These are phyloP conservation scores for Eutypa lata DNA, from an alignment of 2,329 filamentous ascomycete genomes.

Conservation along the genomic window DNA sequence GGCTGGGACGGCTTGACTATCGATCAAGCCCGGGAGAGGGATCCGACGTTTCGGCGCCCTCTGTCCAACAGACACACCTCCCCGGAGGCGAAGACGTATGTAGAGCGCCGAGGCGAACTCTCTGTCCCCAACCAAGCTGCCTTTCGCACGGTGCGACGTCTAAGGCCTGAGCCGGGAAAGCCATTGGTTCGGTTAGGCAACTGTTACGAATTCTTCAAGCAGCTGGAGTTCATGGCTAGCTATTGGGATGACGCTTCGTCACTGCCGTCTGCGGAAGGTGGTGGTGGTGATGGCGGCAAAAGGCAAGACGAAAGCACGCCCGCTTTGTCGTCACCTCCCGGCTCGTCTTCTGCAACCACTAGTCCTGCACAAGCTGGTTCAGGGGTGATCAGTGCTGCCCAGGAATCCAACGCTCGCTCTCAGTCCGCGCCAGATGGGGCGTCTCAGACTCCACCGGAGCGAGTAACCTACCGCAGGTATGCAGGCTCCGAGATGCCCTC, in stretches of 20 bases:
- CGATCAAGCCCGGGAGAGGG: conserved; percentile 48
- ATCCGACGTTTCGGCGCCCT: conserved; percentile 44
- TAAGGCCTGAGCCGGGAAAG: conserved; percentile 52
- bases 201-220: conserved; percentile 64
- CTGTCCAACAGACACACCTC: conserved; percentile 53
- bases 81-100: conserved; percentile 56
- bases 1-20: conserved; percentile 47
- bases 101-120: conserved; percentile 57
- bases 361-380: conserved; percentile 16
- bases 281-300: conserved; percentile 2
- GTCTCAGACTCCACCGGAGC: conserved; percentile 9
- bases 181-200: conserved; percentile 56
- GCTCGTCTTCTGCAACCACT: conserved; percentile 9
- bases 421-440: conserved; percentile 11
- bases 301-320: conserved; percentile 3
- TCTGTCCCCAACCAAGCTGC: conserved; percentile 54
- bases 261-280: conserved; percentile 13
- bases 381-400: conserved; percentile 8
- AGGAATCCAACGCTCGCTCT: conserved; percentile 14
- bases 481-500: conserved; percentile 55
- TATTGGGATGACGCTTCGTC: conserved; percentile 62
- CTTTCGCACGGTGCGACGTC: conserved; percentile 58
- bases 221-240: conserved; percentile 54
- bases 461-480: conserved; percentile 41
- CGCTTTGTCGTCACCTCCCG: conserved; percentile 7